phyloP scores from a whole-genome alignment of 208 protist genomes.

The Crithidia brevicula region DNA sequence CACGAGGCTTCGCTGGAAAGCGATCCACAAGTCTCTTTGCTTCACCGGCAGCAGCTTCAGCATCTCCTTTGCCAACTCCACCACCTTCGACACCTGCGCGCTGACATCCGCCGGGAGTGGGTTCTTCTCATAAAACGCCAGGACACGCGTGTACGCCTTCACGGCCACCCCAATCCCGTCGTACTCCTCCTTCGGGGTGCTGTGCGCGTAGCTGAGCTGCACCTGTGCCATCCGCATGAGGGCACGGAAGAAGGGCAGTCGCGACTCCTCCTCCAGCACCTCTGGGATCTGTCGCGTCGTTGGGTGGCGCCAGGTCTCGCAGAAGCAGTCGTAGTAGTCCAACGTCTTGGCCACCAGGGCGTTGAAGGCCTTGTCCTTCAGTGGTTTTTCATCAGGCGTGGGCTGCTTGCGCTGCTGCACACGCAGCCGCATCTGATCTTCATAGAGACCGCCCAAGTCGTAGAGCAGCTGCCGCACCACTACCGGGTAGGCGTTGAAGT shows the following conservation, averaged over 20 bases:
- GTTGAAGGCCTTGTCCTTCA: constrained; percentile 78
- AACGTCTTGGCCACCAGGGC: constrained; percentile 53
- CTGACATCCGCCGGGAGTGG: constrained; percentile 24
- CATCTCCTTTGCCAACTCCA: constrained; percentile 72
- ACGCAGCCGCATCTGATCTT: constrained; percentile 73
- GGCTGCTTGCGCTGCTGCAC: constrained; percentile 60
- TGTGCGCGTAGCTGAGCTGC: constrained; percentile 48
- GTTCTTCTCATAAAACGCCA: constrained; percentile 72
- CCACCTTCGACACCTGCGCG: constrained; percentile 49
- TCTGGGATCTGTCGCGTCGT: constrained; percentile 51
- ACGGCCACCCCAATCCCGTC: constrained; percentile 58
- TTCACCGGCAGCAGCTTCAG: constrained; percentile 73
- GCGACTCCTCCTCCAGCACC: constrained; percentile 68
- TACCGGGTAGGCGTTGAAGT: constrained; percentile 87
- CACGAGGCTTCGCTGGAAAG: constrained; percentile 41
- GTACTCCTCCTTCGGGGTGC: constrained; percentile 76
- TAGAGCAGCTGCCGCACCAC: constrained; percentile 83
- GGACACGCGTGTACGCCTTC: constrained; percentile 55
- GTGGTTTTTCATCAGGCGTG: constrained; percentile 50
- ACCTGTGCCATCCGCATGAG: constrained; percentile 78
- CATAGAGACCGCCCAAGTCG: constrained; percentile 80
- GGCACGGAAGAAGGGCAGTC: constrained; percentile 78
- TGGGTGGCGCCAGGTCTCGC: constrained; percentile 76
- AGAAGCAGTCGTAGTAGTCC: constrained; percentile 75
- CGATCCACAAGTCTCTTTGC: constrained; percentile 66